phyloP scores from a whole-genome alignment of 1,284 basidiomycete species.

The Cutaneotrichosporon sp. region DNA sequence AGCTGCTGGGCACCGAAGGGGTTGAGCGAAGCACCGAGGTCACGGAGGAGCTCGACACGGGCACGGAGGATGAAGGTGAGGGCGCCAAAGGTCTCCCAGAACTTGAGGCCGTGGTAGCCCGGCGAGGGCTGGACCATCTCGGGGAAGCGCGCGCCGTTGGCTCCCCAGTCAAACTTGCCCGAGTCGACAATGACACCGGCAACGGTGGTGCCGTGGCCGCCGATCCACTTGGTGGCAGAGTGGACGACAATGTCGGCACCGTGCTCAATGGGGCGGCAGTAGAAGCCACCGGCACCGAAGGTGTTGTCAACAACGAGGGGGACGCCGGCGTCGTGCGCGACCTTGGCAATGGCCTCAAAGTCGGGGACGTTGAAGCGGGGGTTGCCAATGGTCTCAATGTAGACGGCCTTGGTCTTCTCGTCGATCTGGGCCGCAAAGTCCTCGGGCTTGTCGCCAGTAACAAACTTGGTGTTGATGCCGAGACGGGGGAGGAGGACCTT shows the following conservation, averaged over 20 bases:
- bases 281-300: constrained; percentile 73
- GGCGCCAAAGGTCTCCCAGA: constrained; percentile 69
- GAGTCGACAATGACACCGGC: constrained; percentile 78
- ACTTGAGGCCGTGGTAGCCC: constrained; percentile 77
- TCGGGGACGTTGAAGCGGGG: constrained; percentile 75
- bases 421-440: constrained; percentile 70
- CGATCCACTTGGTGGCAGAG: constrained; percentile 88
- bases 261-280: constrained; percentile 22
- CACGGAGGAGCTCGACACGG: constrained; percentile 61
- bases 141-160: constrained; percentile 78
- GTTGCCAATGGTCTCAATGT: constrained; percentile 80
- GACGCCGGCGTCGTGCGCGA: constrained; percentile 31
- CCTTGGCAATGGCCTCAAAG: constrained; percentile 72
- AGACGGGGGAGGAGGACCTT: constrained; percentile 57
- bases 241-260: constrained; percentile 85
- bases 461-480: constrained; percentile 75
- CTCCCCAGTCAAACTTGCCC: constrained; percentile 84
- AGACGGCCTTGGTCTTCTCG: constrained; percentile 61
- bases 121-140: constrained; percentile 62
- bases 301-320: constrained; percentile 73
- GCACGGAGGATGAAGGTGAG: constrained; percentile 54
- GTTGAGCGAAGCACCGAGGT: constrained; percentile 72
- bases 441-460: constrained; percentile 63
- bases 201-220: constrained; percentile 84
- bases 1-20: constrained; percentile 80